Evolutionary conservation across 306 rosid genomes (phyloP).

Genomic region (Malus fusca): DNA sequence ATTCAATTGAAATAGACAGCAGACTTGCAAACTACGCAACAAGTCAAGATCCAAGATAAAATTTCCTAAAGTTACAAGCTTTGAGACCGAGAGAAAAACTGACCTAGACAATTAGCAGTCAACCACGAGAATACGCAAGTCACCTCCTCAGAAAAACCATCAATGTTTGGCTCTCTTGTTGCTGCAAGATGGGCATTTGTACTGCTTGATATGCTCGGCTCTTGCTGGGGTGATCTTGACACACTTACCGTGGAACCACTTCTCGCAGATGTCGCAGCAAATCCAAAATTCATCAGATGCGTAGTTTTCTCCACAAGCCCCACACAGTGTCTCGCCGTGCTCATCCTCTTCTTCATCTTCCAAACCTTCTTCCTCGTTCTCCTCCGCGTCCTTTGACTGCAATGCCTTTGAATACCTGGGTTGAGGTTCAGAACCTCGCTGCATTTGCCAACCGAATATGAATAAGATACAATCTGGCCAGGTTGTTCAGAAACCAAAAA

Average conservation of each 20-base stretch:
- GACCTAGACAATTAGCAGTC: conserved; percentile 44
- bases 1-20: conserved; percentile 2
- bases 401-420: conserved; percentile 32
- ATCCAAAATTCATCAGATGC: conserved; percentile 75
- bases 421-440: conserved; percentile 56
- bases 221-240: conserved; percentile 87
- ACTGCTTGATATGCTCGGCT: conserved; percentile 75
- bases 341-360: conserved; percentile 72
- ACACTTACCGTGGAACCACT: conserved; percentile 89
- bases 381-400: conserved; percentile 39
- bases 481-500: background rate
- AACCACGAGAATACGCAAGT: conserved; percentile 17
- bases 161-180: conserved; percentile 63
- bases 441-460: conserved; percentile 26
- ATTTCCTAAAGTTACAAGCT: conserved; percentile 26
- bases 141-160: conserved; percentile 3
- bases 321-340: conserved; percentile 65
- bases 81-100: conserved; percentile 21
- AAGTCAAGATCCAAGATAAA: conserved; percentile 4
- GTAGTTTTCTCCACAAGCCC: conserved; percentile 74
- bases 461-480: background rate
- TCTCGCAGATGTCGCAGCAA: conserved; percentile 81
- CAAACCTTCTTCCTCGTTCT: conserved; percentile 44
- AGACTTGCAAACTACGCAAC: conserved; percentile 18
- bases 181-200: conserved; percentile 89